Percentiles rank a stretch among this genome's conserved stretches.
Evolutionary conservation across 1,139 yeast genomes (phyloP).

Genomic region (Scheffersomyces cryptocercus): DNA sequence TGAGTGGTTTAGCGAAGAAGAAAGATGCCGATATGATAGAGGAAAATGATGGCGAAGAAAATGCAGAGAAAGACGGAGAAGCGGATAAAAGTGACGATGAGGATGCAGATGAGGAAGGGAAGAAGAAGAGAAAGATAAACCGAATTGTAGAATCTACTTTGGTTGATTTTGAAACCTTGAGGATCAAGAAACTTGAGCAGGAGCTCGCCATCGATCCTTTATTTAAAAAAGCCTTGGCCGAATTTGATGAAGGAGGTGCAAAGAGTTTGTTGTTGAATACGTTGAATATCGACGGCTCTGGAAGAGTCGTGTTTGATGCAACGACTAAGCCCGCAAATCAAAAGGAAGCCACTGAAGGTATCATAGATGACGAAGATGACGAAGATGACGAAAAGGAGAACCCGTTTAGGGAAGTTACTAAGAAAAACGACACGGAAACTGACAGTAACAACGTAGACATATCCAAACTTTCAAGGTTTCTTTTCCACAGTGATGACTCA

Average conservation of each 20-base stretch:
- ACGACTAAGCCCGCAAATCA: slow-evolving; percentile 30
- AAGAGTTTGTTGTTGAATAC: slow-evolving; percentile 78
- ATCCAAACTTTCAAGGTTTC: slow-evolving; percentile 20
- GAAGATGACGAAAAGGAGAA: slow-evolving; percentile 12
- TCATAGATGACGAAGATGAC: slow-evolving; percentile 12
- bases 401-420: slow-evolving; percentile 31
- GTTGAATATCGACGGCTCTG: slow-evolving; percentile 55
- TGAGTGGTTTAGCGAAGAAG: slow-evolving; percentile 63
- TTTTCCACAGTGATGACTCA: slow-evolving; percentile 28
- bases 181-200: slow-evolving; percentile 69
- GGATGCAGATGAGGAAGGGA: slow-evolving; percentile 17
- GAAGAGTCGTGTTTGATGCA: slow-evolving; percentile 67
- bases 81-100: slow-evolving; percentile 14
- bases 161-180: slow-evolving; percentile 60
- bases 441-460: slow-evolving; percentile 18
- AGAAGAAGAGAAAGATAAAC: slow-evolving; percentile 38
- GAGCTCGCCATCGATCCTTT: slow-evolving; percentile 84
- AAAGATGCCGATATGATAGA: slow-evolving; percentile 14
- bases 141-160: slow-evolving; percentile 45
- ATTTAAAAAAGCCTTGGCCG: slow-evolving; percentile 85
- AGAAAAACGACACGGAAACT: slow-evolving; percentile 14
- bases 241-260: slow-evolving; percentile 95
- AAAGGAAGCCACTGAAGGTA: slow-evolving; percentile 11
- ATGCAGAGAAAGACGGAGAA: slow-evolving; percentile 18
- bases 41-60: slow-evolving; percentile 27